Percentiles rank a stretch among this genome's conserved stretches.
Evolutionary conservation across 2,329 filamentous ascomycete species (phyloP).

Genomic region (Trichoderma polysporum): DNA sequence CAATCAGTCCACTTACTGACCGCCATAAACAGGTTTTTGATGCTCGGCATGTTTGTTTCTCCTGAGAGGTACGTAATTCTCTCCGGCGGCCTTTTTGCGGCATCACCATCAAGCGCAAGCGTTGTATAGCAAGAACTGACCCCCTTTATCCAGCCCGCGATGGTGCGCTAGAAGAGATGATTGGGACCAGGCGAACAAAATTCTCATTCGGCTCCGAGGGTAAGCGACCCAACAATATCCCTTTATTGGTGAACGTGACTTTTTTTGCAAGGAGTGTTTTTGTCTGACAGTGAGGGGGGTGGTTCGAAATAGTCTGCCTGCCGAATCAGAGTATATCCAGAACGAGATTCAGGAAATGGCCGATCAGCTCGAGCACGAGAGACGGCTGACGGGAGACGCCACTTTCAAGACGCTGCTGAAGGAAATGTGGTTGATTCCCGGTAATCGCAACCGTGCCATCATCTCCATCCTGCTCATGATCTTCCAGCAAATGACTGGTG

Average conservation of each 20-base stretch:
- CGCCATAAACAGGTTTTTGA: constrained; percentile 42
- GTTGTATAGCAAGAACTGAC: not conserved
- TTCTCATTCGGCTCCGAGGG: constrained; percentile 53
- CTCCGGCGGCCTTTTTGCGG: not conserved
- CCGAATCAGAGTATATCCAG: constrained; percentile 54
- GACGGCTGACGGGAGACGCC: constrained; percentile 54
- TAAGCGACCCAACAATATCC: constrained; percentile 25
- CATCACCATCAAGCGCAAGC: not conserved
- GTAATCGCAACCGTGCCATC: constrained; percentile 63
- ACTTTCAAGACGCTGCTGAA: constrained; percentile 57
- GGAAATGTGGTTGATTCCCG: constrained; percentile 61
- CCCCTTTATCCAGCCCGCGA: constrained; percentile 53
- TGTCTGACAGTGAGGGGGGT: not conserved
- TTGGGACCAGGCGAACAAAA: constrained; percentile 61
- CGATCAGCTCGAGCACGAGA: constrained; percentile 61
- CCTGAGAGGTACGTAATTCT: constrained; percentile 41
- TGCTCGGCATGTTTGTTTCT: constrained; percentile 61
- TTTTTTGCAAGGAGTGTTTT: not conserved
- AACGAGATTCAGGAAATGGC: constrained; percentile 62
- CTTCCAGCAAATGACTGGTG: constrained; percentile 73
- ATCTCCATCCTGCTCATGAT: constrained; percentile 62
- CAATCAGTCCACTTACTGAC: constrained; percentile 8
- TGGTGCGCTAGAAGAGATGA: constrained; percentile 67
- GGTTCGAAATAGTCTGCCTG: constrained; percentile 45
- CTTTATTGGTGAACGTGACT: too few species aligned